A percentile compares a stretch with the other conserved stretches of the same genome.
Conservation (phyloP, 2,329 filamentous ascomycete species). For the Alternaria metachromatica region DNA sequence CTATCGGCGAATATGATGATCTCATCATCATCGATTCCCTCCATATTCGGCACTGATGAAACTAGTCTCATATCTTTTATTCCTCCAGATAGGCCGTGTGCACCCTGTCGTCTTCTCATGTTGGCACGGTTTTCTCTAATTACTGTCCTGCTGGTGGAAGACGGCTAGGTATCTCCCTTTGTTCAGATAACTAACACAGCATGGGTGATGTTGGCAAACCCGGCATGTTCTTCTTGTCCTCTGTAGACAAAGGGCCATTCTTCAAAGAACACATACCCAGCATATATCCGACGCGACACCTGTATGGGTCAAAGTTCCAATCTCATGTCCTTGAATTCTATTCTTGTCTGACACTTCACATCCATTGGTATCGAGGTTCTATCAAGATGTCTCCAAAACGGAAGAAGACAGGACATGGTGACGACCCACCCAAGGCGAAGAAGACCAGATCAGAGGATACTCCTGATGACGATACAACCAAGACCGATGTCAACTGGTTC, state of each 20-base stretch:
- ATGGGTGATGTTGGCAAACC: neutral
- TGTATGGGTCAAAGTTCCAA: neutral
- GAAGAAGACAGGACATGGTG: neutral
- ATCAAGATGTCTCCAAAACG: conserved; percentile 3
- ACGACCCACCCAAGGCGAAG: neutral
- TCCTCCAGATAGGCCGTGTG: neutral
- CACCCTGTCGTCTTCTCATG: neutral
- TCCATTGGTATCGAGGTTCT: neutral
- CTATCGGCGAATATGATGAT: neutral
- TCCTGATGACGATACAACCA: too few relatives aligned
- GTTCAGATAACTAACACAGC: neutral
- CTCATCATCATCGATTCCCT: neutral
- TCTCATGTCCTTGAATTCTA: too few relatives aligned
- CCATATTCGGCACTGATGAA: neutral
- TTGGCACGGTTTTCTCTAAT: neutral
- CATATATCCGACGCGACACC: neutral
- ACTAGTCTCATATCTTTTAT: neutral
- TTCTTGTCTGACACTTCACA: neutral
- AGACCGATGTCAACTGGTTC: neutral
- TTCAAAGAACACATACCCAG: neutral
- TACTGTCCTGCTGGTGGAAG: neutral
- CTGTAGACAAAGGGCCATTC: neutral
- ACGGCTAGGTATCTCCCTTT: neutral
- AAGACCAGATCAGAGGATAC: neutral
- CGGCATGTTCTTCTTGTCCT: neutral